These are phyloP conservation scores for Neofusicoccum cordaticola DNA, from an alignment of 2,329 filamentous ascomycete species.

Conservation along the genomic window DNA sequence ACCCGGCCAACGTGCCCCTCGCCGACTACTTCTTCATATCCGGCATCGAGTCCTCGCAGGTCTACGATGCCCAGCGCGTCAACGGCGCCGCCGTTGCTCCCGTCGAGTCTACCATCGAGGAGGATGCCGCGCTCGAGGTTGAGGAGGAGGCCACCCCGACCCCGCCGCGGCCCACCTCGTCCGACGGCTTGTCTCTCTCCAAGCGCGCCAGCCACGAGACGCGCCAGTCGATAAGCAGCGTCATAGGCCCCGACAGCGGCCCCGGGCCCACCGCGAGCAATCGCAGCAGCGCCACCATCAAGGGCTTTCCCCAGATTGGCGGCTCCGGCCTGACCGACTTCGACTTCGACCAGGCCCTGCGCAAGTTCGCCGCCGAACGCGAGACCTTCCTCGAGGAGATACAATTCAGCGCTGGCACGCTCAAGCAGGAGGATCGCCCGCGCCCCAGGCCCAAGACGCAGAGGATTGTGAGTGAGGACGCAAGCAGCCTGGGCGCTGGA, in stretches of 20 bases:
- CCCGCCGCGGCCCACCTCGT: slow-evolving; percentile 41
- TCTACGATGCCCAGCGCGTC: slow-evolving; percentile 47
- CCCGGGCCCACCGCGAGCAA: slow-evolving; percentile 56
- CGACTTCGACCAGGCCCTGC: slow-evolving; percentile 88
- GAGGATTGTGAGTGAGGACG: slow-evolving; percentile 67
- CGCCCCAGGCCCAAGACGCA: slow-evolving; percentile 79
- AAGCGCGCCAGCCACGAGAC: slow-evolving; percentile 45
- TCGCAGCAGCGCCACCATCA: slow-evolving; percentile 63
- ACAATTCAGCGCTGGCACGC: slow-evolving; percentile 77
- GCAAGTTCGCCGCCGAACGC: slow-evolving; percentile 93
- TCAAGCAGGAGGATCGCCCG: slow-evolving; percentile 48
- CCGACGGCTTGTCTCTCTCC: slow-evolving; percentile 41
- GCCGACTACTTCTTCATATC: slow-evolving; percentile 67
- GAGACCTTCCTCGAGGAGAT: slow-evolving; percentile 92
- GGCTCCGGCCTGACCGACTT: slow-evolving; percentile 61
- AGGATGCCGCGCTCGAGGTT: slow-evolving; percentile 57
- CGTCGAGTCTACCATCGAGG: slow-evolving; percentile 59
- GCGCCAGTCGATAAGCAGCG: slow-evolving; percentile 52
- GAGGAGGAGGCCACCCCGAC: slow-evolving; percentile 3
- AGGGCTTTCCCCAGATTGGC: slow-evolving; percentile 40
- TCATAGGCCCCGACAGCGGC: slow-evolving; percentile 37
- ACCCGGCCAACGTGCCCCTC: slow-evolving; percentile 50
- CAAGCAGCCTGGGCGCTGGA: slow-evolving; percentile 54
- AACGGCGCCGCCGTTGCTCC: slow-evolving; percentile 29
- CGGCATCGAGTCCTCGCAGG: slow-evolving; percentile 52